phyloP scores from a whole-genome alignment of 176 grass and related monocot genomes.

The Cenchrus purpureus region DNA sequence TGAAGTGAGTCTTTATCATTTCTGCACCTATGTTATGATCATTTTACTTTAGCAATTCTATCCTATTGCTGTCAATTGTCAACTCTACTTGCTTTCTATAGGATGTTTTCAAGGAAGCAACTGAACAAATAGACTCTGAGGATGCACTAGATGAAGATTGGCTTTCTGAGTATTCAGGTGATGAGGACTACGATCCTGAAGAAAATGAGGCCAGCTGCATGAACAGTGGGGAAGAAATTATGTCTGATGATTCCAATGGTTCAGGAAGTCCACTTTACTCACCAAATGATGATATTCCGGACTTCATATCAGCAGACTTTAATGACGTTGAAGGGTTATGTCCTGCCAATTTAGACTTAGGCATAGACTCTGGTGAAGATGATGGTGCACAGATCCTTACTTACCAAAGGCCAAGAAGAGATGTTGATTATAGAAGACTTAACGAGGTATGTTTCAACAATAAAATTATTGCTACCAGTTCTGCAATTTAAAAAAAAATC shows the following conservation, averaged over 20 bases:
- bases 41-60: conserved; percentile 28
- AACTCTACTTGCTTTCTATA: conserved; percentile 44
- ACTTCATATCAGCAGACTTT: conserved; percentile 57
- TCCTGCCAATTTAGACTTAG: conserved; percentile 38
- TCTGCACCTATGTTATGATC: conserved; percentile 24
- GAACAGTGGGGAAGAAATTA: conserved; percentile 54
- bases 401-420: conserved; percentile 59
- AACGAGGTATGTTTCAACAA: conserved; percentile 71
- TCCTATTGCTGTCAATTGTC: conserved; percentile 18
- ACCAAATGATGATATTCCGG: conserved; percentile 65
- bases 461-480: conserved; percentile 17
- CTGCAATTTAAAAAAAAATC: conserved; percentile 23
- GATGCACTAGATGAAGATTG: conserved; percentile 67
- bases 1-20: conserved; percentile 56
- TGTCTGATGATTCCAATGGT: conserved; percentile 63
- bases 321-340: conserved; percentile 48
- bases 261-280: conserved; percentile 69
- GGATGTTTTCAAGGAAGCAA: conserved; percentile 95
- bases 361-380: conserved; percentile 57
- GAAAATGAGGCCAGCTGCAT: conserved; percentile 58
- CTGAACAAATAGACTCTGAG: conserved; percentile 46
- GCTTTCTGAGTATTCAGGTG: conserved; percentile 98
- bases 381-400: conserved; percentile 54
- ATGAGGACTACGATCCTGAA: conserved; percentile 92
- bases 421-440: conserved; percentile 93